These are phyloP conservation scores for Aspergillus neoniger DNA, from an alignment of 2,329 filamentous ascomycete species.

Conservation along the genomic window DNA sequence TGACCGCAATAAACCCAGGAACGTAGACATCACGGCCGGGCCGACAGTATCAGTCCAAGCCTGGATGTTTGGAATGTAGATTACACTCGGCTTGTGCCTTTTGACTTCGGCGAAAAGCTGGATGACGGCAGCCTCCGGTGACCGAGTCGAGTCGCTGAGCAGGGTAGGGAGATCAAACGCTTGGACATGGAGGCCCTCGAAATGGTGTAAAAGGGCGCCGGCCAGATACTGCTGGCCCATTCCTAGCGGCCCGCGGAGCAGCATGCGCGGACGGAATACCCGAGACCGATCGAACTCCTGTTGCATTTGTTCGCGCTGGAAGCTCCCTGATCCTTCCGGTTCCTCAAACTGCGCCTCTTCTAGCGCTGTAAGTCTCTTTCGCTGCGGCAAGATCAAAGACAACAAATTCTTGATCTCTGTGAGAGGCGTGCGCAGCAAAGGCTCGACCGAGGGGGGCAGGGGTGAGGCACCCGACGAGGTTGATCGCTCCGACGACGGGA, in stretches of 20 bases:
- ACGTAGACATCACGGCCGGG: conserved; percentile 69
- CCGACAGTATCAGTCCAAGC: conserved; percentile 78
- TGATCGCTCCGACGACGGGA: conserved; percentile 90
- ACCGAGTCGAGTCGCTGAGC: conserved; percentile 76
- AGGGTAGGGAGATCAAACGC: conserved; percentile 89
- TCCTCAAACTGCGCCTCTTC: conserved; percentile 94
- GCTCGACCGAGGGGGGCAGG: conserved; percentile 76
- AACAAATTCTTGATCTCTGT: conserved; percentile 67
- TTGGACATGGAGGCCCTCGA: conserved; percentile 92
- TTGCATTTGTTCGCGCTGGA: conserved; percentile 76
- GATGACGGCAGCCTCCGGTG: conserved; percentile 84
- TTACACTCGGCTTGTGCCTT: conserved; percentile 91
- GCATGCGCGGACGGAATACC: conserved; percentile 82
- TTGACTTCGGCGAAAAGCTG: conserved; percentile 90
- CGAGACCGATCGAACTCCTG: conserved; percentile 83
- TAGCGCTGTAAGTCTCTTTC: conserved; percentile 82
- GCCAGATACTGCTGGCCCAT: conserved; percentile 95
- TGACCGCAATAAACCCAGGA: conserved; percentile 76
- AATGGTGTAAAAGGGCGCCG: conserved; percentile 80
- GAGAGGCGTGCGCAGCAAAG: conserved; percentile 74
- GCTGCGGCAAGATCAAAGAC: conserved; percentile 76
- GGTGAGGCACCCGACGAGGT: conserved; percentile 81
- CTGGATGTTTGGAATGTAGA: conserved; percentile 89
- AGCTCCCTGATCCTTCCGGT: conserved; percentile 77
- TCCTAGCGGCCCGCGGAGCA: conserved; percentile 77